phyloP scores from a whole-genome alignment of 352 stramenopile genomes.

The Lagenidium sp. region DNA sequence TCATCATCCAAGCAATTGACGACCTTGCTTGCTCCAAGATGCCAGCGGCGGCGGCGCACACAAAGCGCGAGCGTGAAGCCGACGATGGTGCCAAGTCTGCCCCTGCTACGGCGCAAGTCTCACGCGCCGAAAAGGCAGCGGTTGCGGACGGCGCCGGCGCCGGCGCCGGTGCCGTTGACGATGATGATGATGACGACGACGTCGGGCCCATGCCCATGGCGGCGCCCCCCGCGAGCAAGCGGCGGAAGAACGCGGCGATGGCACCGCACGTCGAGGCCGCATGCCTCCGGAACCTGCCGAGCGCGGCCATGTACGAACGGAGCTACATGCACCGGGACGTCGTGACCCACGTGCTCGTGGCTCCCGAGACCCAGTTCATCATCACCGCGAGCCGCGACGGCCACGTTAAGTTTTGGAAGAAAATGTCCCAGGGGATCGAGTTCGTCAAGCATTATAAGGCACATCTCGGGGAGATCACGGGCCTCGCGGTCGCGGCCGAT shows the following conservation, averaged over 20 bases:
- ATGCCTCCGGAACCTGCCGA: slow-evolving; percentile 81
- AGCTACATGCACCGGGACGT: slow-evolving; percentile 97
- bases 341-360: slow-evolving; percentile 90
- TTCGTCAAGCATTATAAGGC: slow-evolving; percentile 99
- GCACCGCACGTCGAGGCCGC: slow-evolving; percentile 59
- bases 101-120: background rate
- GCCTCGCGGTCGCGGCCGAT: slow-evolving; percentile 80
- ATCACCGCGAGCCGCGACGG: slow-evolving; percentile 94
- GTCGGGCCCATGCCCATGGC: slow-evolving; percentile 48
- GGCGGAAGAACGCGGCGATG: slow-evolving; percentile 36
- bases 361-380: slow-evolving; percentile 92
- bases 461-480: slow-evolving; percentile 86
- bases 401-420: slow-evolving; percentile 99
- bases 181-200: slow-evolving; percentile 21
- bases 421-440: slow-evolving; percentile 92
- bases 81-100: no score
- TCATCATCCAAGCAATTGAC: no score
- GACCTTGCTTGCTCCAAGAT: no score
- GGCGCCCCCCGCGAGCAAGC: slow-evolving; percentile 23
- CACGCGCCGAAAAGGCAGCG: background rate
- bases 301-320: slow-evolving; percentile 91
- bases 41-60: background rate
- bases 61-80: background rate
- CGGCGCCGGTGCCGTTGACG: slow-evolving; percentile 10
- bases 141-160: slow-evolving; percentile 4